Conservation (phyloP, 2,329 filamentous ascomycete genomes). For the Verticillium albo-atrum region DNA sequence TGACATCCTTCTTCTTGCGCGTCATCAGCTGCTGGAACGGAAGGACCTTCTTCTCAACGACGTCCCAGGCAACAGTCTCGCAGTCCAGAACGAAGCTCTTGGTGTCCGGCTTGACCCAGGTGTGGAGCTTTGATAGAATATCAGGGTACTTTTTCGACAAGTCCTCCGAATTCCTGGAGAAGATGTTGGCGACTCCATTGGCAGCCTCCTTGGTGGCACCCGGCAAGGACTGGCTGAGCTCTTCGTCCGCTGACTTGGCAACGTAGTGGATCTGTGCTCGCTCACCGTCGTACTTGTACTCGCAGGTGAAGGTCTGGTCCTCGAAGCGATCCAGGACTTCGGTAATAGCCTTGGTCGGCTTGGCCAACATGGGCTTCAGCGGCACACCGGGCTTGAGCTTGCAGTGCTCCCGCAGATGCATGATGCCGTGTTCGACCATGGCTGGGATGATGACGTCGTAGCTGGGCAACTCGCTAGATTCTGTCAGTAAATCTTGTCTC, state of each 20-base stretch:
- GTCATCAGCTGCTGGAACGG: constrained; percentile 99
- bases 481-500: constrained; percentile 18
- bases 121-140: constrained; percentile 79
- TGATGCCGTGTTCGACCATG: constrained; percentile 81
- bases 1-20: constrained; percentile 94
- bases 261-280: constrained; percentile 98
- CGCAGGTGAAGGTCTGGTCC: constrained; percentile 91
- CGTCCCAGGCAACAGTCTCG: constrained; percentile 95
- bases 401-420: constrained; percentile 77
- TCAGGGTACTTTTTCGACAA: constrained; percentile 97
- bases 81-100: constrained; percentile 98
- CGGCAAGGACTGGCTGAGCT: constrained; percentile 59
- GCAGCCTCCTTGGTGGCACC: constrained; percentile 61
- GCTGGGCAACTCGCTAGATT: constrained; percentile 79
- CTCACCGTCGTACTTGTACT: constrained; percentile 99
- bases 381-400: constrained; percentile 91
- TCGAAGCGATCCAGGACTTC: constrained; percentile 97
- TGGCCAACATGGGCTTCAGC: constrained; percentile 96
- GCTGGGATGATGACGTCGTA: constrained; percentile 94
- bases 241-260: constrained; percentile 68
- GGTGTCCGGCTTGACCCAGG: constrained; percentile 85
- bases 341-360: constrained; percentile 96
- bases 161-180: constrained; percentile 96
- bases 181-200: constrained; percentile 82
- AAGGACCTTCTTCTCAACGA: constrained; percentile 89